Conservation (phyloP, 129 eudicot species). For the Rutidosis leptorrhynchoides region DNA sequence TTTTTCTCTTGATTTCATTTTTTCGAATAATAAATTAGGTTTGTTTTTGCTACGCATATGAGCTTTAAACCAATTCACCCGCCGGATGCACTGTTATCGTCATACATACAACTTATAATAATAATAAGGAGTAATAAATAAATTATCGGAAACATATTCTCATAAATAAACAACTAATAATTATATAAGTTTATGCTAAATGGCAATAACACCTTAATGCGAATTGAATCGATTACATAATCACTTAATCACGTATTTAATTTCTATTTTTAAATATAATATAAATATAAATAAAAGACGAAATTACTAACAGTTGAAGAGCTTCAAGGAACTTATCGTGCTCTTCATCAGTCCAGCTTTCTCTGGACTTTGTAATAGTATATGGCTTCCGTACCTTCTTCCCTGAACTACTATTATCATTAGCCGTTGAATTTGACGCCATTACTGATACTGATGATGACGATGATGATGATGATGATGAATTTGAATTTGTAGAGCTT, state of each 20-base stretch:
- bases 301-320: conserved; percentile 65
- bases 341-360: conserved; percentile 96
- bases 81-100: too few species aligned
- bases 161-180: too few species aligned
- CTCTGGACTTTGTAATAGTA: conserved; percentile 94
- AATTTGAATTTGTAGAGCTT: conserved; percentile 30
- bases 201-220: conserved; percentile 2
- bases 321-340: conserved; percentile 99
- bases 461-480: conserved; percentile 19
- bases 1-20: too few species aligned
- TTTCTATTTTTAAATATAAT: neutral
- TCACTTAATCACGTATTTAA: conserved; percentile 2
- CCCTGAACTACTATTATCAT: conserved; percentile 32
- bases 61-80: too few species aligned
- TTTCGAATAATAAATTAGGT: too few species aligned
- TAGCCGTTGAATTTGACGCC: conserved; percentile 35
- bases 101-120: too few species aligned
- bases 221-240: neutral
- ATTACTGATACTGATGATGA: conserved; percentile 25
- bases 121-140: too few species aligned
- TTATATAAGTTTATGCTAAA: too few species aligned
- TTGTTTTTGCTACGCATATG: too few species aligned
- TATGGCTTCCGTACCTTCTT: conserved; percentile 93
- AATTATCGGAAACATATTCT: too few species aligned
- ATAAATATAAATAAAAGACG: neutral